Evolutionary conservation across 768 basidiomycete species (phyloP).

Genomic region (Gymnopilus junonius): DNA sequence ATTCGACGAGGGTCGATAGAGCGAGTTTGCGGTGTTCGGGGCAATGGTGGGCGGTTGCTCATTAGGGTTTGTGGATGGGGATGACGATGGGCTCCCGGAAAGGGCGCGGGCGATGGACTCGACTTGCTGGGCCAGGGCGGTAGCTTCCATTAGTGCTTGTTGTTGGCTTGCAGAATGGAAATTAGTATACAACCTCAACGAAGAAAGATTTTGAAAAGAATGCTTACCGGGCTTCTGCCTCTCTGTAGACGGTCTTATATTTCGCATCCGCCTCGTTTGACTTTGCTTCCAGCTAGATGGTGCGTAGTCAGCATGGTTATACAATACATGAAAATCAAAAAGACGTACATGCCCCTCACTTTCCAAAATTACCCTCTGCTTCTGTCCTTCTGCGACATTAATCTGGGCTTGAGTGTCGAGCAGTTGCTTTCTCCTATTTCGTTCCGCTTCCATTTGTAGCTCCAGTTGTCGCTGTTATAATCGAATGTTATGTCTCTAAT

Average conservation of each 20-base stretch:
- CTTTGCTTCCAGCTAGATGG: constrained; percentile 50
- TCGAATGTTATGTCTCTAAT: background rate
- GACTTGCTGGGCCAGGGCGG: constrained; percentile 53
- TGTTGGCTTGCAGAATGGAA: constrained; percentile 32
- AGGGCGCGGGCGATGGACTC: constrained; percentile 44
- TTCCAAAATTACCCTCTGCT: constrained; percentile 58
- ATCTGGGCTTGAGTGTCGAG: constrained; percentile 62
- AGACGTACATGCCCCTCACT: constrained; percentile 52
- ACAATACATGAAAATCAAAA: too few relatives aligned
- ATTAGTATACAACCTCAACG: background rate
- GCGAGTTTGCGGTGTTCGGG: constrained; percentile 43
- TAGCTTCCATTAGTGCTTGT: constrained; percentile 49
- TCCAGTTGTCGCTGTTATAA: constrained; percentile 54
- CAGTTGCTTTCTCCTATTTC: constrained; percentile 58
- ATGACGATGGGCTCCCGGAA: constrained; percentile 35
- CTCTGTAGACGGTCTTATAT: constrained; percentile 53
- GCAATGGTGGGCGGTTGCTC: constrained; percentile 15
- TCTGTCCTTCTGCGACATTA: constrained; percentile 62
- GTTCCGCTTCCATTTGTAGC: constrained; percentile 63
- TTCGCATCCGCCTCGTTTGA: constrained; percentile 59
- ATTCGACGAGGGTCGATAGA: constrained; percentile 47
- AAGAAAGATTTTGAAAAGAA: background rate
- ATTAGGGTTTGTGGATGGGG: background rate
- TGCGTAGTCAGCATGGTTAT: too few relatives aligned
- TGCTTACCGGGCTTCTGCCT: constrained; percentile 53